Evolutionary conservation across 2,329 filamentous ascomycete genomes (phyloP).

Genomic region (Gremmenia infestans): DNA sequence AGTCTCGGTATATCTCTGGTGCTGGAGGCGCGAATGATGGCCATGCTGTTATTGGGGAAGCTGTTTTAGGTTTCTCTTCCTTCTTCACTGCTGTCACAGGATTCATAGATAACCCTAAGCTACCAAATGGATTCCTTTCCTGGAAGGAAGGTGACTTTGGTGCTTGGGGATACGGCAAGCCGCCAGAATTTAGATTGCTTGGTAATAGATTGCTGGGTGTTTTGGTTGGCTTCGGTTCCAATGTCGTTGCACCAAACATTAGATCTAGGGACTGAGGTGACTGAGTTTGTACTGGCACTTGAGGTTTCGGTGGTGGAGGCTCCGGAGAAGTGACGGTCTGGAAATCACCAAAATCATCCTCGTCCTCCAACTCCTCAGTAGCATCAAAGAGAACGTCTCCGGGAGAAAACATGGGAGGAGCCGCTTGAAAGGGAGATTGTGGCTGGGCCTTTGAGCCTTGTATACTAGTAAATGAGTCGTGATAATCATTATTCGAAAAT

Average conservation of each 20-base stretch:
- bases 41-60: constrained; percentile 30
- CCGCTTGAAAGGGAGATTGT: constrained; percentile 9
- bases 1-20: constrained; percentile 23
- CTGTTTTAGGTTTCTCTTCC: constrained; percentile 30
- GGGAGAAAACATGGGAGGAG: constrained; percentile 10
- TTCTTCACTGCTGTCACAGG: constrained; percentile 31
- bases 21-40: constrained; percentile 24
- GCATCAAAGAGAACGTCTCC: constrained; percentile 33
- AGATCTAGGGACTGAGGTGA: constrained; percentile 29
- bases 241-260: constrained; percentile 25
- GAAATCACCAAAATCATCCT: constrained; percentile 64
- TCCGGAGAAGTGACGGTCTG: constrained; percentile 44
- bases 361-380: constrained; percentile 37
- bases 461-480: constrained; percentile 7
- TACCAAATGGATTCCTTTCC: constrained; percentile 48
- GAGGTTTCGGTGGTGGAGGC: constrained; percentile 20
- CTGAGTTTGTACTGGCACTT: constrained; percentile 7
- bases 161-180: constrained; percentile 40
- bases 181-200: constrained; percentile 22
- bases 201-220: constrained; percentile 32
- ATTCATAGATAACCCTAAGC: constrained; percentile 43
- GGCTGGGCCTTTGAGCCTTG: constrained; percentile 2
- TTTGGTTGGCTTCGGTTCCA: constrained; percentile 29
- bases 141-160: constrained; percentile 50
- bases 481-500: constrained; percentile 20